Conservation (phyloP, 257 asterid genomes). For the Scutellaria minor region DNA sequence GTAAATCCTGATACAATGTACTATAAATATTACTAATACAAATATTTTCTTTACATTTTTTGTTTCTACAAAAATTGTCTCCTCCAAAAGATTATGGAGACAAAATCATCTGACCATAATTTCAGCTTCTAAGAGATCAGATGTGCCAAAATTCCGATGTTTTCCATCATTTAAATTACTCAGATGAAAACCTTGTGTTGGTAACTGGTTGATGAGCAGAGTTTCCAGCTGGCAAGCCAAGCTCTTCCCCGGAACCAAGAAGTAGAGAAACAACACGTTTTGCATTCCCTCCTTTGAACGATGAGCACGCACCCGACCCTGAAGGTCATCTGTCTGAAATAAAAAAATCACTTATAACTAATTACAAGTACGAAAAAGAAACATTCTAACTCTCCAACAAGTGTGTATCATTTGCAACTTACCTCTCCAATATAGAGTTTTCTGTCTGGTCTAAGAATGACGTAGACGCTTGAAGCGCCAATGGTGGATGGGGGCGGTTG, state of each 20-base stretch:
- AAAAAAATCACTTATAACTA: not conserved
- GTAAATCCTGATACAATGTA: not conserved
- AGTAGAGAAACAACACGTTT: conserved; percentile 67
- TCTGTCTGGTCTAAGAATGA: conserved; percentile 77
- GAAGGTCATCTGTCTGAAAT: conserved; percentile 85
- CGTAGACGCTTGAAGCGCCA: conserved; percentile 81
- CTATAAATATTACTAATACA: conserved; percentile 12
- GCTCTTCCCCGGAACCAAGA: conserved; percentile 87
- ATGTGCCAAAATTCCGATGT: conserved; percentile 83
- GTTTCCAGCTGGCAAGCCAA: conserved; percentile 92
- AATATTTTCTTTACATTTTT: conserved; percentile 21
- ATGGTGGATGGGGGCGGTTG: conserved; percentile 97
- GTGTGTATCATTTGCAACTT: conserved; percentile 7
- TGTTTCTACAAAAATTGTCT: not conserved
- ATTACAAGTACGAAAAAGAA: no score
- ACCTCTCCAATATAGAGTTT: conserved; percentile 90
- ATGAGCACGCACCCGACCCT: conserved; percentile 81
- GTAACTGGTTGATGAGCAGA: conserved; percentile 89
- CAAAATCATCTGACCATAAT: conserved; percentile 46
- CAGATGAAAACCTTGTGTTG: conserved; percentile 64
- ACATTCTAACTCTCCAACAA: no score
- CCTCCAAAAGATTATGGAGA: not conserved
- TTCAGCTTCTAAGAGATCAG: conserved; percentile 50
- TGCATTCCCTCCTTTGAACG: conserved; percentile 79
- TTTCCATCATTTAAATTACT: conserved; percentile 84